Percentiles rank a stretch among this genome's conserved stretches.
phyloP scores from a whole-genome alignment of 139 green algal species.

The Chlamydomonas eustigma region DNA sequence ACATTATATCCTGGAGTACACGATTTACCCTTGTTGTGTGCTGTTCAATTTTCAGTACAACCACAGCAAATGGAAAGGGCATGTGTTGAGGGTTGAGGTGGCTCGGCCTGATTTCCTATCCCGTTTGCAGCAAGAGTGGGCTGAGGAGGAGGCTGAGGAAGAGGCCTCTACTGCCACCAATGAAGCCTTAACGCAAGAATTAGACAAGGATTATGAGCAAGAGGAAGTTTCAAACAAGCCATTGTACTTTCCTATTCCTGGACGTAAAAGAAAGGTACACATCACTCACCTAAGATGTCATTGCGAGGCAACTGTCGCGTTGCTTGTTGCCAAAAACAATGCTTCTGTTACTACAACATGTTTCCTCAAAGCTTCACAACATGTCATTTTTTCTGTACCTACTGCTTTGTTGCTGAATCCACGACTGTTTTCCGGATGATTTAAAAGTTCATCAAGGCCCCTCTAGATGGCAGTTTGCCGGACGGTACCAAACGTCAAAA shows the following conservation, averaged over 20 bases:
- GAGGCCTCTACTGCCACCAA: not conserved
- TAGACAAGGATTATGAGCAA: not conserved
- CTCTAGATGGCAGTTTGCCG: not conserved
- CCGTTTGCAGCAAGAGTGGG: not conserved
- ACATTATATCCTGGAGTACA: too few relatives aligned
- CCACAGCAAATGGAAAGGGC: constrained; percentile 18
- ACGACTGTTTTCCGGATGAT: not conserved
- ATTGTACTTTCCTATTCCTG: not conserved
- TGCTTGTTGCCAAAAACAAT: not conserved
- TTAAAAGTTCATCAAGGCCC: not conserved
- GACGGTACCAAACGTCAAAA: not conserved
- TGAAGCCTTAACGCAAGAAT: too few relatives aligned
- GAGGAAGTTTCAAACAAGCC: not conserved
- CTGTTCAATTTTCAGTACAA: constrained; percentile 16
- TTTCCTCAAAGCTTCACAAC: not conserved
- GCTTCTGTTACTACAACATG: not conserved
- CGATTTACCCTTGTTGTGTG: too few relatives aligned
- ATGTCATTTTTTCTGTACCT: not conserved
- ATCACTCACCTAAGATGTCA: too few relatives aligned
- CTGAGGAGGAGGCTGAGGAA: not conserved
- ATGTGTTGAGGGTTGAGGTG: constrained; percentile 14
- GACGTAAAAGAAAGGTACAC: not conserved
- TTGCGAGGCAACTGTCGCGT: too few relatives aligned
- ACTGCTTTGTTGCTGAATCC: too few relatives aligned
- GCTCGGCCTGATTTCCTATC: constrained; percentile 8